A percentile compares a stretch with the other conserved stretches of the same genome.
Evolutionary conservation across 176 grass and related monocot genomes (phyloP).

Genomic region (Cenchrus fungigraminus): DNA sequence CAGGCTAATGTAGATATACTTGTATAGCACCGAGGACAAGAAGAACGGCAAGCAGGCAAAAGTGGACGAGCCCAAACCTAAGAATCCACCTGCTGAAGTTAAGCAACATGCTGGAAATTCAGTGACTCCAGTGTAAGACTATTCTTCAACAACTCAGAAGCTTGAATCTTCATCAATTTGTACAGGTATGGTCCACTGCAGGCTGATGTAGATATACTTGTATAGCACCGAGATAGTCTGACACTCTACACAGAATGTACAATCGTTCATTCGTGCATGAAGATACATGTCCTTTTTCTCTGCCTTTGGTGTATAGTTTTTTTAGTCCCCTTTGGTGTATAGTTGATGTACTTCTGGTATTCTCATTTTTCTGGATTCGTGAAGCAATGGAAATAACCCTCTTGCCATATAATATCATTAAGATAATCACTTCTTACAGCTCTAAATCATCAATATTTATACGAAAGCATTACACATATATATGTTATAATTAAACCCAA

Average conservation of each 20-base stretch:
- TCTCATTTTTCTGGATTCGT: conserved; percentile 16
- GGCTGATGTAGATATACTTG: conserved; percentile 26
- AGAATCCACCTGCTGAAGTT: neutral
- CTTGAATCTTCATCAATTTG: conserved; percentile 6
- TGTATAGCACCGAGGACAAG: conserved; percentile 38
- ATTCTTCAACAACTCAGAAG: conserved; percentile 22
- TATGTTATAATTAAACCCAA: conserved; percentile 23
- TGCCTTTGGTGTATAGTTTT: neutral
- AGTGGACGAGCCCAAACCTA: neutral
- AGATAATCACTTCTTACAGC: neutral
- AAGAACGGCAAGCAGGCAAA: conserved; percentile 5
- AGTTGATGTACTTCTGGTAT: neutral
- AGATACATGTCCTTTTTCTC: conserved; percentile 31
- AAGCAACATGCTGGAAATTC: neutral
- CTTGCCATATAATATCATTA: conserved; percentile 22
- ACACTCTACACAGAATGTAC: conserved; percentile 20
- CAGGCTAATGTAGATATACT: conserved; percentile 25
- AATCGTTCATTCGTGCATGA: conserved; percentile 11
- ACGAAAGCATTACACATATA: conserved; percentile 21
- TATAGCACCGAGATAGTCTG: conserved; percentile 39
- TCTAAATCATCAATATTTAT: conserved; percentile 22
- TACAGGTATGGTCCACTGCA: conserved; percentile 20
- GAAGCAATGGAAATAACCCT: neutral
- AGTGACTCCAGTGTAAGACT: conserved; percentile 25
- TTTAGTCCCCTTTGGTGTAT: too few relatives aligned